Percentiles rank a stretch among this genome's conserved stretches.
Evolutionary conservation across 2,329 filamentous ascomycete species (phyloP).

Genomic region (Bipolaris gigantea): DNA sequence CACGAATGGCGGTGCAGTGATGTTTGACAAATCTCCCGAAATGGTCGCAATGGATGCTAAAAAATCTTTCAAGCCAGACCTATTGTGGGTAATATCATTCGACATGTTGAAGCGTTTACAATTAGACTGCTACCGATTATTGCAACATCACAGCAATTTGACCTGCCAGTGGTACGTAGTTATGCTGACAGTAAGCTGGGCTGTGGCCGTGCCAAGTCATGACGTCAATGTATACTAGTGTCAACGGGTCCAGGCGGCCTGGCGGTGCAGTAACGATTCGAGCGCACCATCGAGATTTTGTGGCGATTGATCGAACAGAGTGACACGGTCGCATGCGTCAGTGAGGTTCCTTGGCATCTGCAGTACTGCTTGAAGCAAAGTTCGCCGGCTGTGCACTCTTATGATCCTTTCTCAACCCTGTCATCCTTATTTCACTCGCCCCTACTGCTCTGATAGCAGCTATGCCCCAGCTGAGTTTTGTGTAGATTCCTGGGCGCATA

Average conservation of each 20-base stretch:
- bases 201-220: slow-evolving; percentile 10
- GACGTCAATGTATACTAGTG: slow-evolving; percentile 9
- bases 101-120: slow-evolving; percentile 13
- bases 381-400: neutral
- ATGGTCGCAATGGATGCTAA: slow-evolving; percentile 49
- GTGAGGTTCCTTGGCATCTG: neutral
- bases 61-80: slow-evolving; percentile 40
- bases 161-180: neutral
- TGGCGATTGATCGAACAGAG: neutral
- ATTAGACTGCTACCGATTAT: neutral
- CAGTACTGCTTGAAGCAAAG: neutral
- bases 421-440: neutral
- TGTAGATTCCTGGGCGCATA: too few relatives aligned
- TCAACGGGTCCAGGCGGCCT: neutral
- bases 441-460: neutral
- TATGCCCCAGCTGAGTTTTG: too few relatives aligned
- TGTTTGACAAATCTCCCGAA: slow-evolving; percentile 51
- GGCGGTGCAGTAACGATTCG: slow-evolving; percentile 6
- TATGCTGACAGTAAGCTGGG: neutral
- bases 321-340: neutral
- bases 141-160: too few relatives aligned
- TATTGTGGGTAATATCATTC: slow-evolving; percentile 30
- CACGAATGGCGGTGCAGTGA: slow-evolving; percentile 53
- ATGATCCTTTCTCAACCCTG: neutral
- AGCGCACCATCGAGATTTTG: slow-evolving; percentile 1